Evolutionary conservation across 2,329 filamentous ascomycete genomes (phyloP).

Genomic region (Orbilia brochopaga): DNA sequence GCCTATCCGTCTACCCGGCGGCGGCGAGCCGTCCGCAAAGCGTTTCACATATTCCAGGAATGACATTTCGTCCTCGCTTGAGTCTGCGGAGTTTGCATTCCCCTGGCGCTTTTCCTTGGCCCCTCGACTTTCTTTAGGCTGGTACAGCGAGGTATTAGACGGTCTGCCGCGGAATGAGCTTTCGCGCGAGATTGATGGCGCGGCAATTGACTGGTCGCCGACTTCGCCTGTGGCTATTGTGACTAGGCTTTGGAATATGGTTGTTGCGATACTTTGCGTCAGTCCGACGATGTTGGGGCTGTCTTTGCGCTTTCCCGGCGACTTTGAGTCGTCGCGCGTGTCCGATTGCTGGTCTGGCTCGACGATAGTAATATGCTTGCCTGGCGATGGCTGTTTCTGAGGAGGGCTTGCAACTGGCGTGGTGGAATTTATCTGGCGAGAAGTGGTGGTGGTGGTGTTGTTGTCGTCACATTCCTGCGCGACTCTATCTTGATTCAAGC

Average conservation of each 20-base stretch:
- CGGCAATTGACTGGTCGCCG: neutral
- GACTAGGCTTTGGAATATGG: constrained; percentile 26
- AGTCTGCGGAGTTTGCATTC: constrained; percentile 13
- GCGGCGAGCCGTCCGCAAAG: constrained; percentile 33
- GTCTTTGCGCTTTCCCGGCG: neutral
- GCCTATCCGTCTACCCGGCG: neutral
- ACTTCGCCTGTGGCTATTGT: constrained; percentile 28
- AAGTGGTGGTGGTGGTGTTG: neutral
- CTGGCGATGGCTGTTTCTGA: neutral
- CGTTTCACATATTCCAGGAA: constrained; percentile 42
- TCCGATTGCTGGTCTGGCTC: neutral
- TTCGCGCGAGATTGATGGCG: neutral
- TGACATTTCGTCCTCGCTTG: constrained; percentile 39
- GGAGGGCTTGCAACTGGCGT: neutral
- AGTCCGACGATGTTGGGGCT: constrained; percentile 4
- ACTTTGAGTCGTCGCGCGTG: neutral
- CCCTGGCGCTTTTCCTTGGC: neutral
- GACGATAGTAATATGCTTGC: constrained; percentile 13
- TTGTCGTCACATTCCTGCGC: neutral
- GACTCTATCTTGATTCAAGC: constrained; percentile 5
- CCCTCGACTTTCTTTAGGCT: neutral
- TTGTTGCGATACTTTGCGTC: constrained; percentile 22
- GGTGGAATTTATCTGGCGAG: neutral
- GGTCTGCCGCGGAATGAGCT: neutral
- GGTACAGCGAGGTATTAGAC: neutral